Base-by-base conservation (phyloP, 148 eudicot species). In the Salicornia ramosissima region DNA sequence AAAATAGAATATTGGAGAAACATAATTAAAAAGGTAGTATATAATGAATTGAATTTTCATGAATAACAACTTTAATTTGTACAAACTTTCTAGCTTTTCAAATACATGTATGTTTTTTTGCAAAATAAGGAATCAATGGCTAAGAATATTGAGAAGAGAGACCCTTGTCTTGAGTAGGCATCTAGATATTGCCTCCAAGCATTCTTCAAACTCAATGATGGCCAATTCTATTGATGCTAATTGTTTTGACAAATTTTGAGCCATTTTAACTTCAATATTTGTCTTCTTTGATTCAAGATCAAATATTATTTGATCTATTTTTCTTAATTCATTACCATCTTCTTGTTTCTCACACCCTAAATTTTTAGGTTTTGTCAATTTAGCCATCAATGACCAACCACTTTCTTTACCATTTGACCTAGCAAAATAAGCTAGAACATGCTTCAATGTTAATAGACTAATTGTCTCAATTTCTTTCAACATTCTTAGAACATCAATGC, bases 121-220 rank as follows among this genome's bases (percentile, higher is more conserved):
- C 46, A 70, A 70, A 70, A 56, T 29, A n/a, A n/a, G n/a, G 6
- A 19, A 51, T n/a, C 40, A 36, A 36, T 62, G 40, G n/a, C 64
- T 59, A 47, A 47, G 52, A 18, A 47, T 47, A 14, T 47, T 47
- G n/a, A 47, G 52, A 47, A 47, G 52, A 16, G 52, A 47, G 3
- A 47, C 52, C 34, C 66, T 34, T 12, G 26, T 62, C 33, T 62
- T 62, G 2, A 39, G 24, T n/a, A 4, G 12, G 40, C 66, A n/a
- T n/a, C 47, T 62, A 6, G 47, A 40, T 2, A 21, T 39, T 36
- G 45, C 19, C 22, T 36, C 47, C 26, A 39, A 62, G 26, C 15
- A 34, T 18, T 62, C 46, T 19, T 34, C 26, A 40, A 62, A 22
- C 64, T 59, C 64, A 47, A 14, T 3, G 15, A 47, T 47, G 52